Evolutionary conservation across 2,329 filamentous ascomycete species (phyloP).

Genomic region (Fusarium verticillioides): DNA sequence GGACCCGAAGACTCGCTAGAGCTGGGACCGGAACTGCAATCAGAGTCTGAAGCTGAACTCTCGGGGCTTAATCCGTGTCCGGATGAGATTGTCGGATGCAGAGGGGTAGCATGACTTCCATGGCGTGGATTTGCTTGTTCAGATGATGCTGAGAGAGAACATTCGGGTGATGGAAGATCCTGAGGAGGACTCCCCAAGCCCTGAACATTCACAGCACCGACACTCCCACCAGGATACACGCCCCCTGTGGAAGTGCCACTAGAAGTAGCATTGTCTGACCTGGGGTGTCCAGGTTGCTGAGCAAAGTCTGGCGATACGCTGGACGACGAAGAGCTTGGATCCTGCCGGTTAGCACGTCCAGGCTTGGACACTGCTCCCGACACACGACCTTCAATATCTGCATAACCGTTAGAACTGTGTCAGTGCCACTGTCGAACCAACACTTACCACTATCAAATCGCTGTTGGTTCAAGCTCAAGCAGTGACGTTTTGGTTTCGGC

Average conservation of each 20-base stretch:
- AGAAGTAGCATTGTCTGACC: not conserved
- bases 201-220: not conserved
- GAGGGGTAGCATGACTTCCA: not conserved
- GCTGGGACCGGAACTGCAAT: not conserved
- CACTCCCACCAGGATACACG: not conserved
- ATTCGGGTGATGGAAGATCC: not conserved
- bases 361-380: not conserved
- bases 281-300: not conserved
- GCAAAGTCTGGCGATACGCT: not conserved
- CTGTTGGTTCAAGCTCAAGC: constrained; percentile 28
- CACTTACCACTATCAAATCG: not conserved
- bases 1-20: not conserved
- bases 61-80: not conserved
- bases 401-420: not conserved
- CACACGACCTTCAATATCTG: not conserved
- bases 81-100: not conserved
- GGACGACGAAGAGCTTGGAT: not conserved
- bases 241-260: constrained; percentile 3
- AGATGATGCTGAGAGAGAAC: not conserved
- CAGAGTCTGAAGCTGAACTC: not conserved
- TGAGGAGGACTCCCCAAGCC: not conserved
- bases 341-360: not conserved
- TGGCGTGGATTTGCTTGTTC: not conserved
- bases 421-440: not conserved
- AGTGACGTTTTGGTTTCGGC: constrained; percentile 26